These are phyloP conservation scores for Boletus tylopilopsis DNA, from an alignment of 768 basidiomycete genomes.

Conservation along the genomic window DNA sequence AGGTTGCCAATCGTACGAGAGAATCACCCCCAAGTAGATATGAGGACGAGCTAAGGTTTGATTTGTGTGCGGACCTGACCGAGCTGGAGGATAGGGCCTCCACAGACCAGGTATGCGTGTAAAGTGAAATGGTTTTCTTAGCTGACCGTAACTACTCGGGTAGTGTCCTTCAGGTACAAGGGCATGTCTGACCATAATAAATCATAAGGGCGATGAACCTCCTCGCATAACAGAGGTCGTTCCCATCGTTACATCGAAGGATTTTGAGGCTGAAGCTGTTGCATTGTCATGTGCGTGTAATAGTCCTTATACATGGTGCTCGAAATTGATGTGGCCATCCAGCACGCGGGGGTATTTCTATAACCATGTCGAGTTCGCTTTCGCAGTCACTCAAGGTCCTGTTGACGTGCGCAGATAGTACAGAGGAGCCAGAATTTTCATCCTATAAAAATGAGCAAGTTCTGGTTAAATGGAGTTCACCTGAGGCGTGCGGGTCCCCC, in stretches of 20 bases:
- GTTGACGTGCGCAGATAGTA: slow-evolving; percentile 49
- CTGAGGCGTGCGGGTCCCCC: slow-evolving; percentile 51
- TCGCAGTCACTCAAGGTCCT: slow-evolving; percentile 60
- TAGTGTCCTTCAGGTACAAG: slow-evolving; percentile 70
- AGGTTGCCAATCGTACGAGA: slow-evolving; percentile 47
- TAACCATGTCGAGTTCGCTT: slow-evolving; percentile 41
- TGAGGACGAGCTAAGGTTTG: slow-evolving; percentile 57
- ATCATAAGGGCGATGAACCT: slow-evolving; percentile 48
- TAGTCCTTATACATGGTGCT: not conserved
- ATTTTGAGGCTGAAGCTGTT: slow-evolving; percentile 25
- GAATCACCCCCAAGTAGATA: slow-evolving; percentile 62
- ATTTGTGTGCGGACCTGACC: slow-evolving; percentile 63
- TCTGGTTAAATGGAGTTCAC: slow-evolving; percentile 58
- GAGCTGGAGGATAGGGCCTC: slow-evolving; percentile 42
- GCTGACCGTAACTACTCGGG: slow-evolving; percentile 5
- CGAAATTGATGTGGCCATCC: slow-evolving; percentile 9
- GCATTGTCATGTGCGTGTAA: slow-evolving; percentile 37
- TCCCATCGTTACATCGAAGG: slow-evolving; percentile 52
- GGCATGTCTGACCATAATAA: slow-evolving; percentile 69
- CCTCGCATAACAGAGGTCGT: slow-evolving; percentile 74
- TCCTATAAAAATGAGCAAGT: slow-evolving; percentile 58
- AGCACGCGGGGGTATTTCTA: slow-evolving; percentile 54
- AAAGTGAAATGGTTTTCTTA: not conserved
- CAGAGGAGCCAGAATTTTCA: slow-evolving; percentile 47
- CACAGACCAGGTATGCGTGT: slow-evolving; percentile 64